phyloP scores from a whole-genome alignment of 73 alveolate species.

The Breviolum minutum region DNA sequence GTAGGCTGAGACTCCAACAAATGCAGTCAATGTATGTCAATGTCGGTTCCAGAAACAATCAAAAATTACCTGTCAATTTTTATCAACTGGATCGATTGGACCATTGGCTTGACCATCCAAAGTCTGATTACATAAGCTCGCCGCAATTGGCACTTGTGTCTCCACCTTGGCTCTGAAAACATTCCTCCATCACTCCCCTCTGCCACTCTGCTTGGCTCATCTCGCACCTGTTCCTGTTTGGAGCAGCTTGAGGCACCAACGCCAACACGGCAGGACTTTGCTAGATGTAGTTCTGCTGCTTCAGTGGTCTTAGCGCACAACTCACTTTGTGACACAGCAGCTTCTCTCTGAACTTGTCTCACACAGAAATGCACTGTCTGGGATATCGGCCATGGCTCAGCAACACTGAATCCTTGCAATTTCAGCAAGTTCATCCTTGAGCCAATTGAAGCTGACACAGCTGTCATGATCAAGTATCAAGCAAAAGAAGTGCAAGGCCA shows the following conservation, averaged over 20 bases:
- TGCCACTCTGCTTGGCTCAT: neutral
- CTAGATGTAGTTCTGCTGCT: neutral
- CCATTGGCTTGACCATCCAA: neutral
- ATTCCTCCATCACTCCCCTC: neutral
- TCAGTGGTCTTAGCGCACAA: neutral
- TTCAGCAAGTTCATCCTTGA: neutral
- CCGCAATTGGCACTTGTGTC: slow-evolving; percentile 49
- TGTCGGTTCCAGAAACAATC: no score
- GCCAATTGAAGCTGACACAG: neutral
- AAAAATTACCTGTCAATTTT: no score
- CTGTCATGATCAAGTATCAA: no score
- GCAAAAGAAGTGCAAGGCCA: no score
- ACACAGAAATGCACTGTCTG: neutral
- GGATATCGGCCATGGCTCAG: slow-evolving; percentile 16
- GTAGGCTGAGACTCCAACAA: neutral
- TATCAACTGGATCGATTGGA: no score
- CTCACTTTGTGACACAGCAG: neutral
- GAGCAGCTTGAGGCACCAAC: neutral
- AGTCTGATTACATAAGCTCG: neutral
- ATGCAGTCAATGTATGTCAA: no score
- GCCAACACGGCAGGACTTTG: slow-evolving; percentile 54
- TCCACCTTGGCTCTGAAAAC: slow-evolving; percentile 30
- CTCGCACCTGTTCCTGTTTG: neutral
- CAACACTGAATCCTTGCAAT: neutral
- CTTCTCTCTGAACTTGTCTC: neutral